Base-by-base conservation (phyloP, 805 yeast genomes). In the Myxozyma udenii region DNA sequence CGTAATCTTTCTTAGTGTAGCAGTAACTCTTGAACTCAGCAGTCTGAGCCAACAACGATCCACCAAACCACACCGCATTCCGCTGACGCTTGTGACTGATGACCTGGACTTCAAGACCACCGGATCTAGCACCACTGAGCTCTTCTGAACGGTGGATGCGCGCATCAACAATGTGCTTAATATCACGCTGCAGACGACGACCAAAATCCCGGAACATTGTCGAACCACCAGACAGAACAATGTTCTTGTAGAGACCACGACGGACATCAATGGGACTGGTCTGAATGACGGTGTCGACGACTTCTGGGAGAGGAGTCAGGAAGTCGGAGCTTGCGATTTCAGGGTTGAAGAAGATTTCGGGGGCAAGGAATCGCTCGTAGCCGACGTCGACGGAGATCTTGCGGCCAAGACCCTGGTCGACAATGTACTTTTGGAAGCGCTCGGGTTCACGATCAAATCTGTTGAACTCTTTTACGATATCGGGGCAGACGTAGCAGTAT, bases 11-110 rank as follows among this genome's bases (percentile, higher is more conserved):
- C 74, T 93, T 93, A 22, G 98, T 91, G 74, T 93, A 93, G 70
- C 98, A 93, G 71, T 90, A 90, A 69, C 95, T 82, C 71, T 85
- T 87, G 74, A 93, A 93, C 72, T 93, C 98, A 21, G 95, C 83
- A 9, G 99, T 93, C 74, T 91, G 98, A 1, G 99, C 98, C 67
- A 93, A 77, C 62, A 93, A 74, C 19, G 95, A 86, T 61, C 99
- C 99, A 63, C 99, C 99, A 68, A 91, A 93, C 99, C 99, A 93
- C 53, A 93, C 99, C 2, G 99, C 99, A 66, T 93, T 88, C 69
- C 96, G 81, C 75, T 93, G 99, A 72, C 93, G 86, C 75, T 91
- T 89, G 74, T 93, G 99, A 25, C 95, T 82, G 61, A 93, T 90
- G 56, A 93, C 99, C 72, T 87, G 95, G 50, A 93, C 99, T 51